These are phyloP conservation scores for Globisporangium sylvaticum DNA, from an alignment of 352 stramenopile genomes.

Conservation along the genomic window DNA sequence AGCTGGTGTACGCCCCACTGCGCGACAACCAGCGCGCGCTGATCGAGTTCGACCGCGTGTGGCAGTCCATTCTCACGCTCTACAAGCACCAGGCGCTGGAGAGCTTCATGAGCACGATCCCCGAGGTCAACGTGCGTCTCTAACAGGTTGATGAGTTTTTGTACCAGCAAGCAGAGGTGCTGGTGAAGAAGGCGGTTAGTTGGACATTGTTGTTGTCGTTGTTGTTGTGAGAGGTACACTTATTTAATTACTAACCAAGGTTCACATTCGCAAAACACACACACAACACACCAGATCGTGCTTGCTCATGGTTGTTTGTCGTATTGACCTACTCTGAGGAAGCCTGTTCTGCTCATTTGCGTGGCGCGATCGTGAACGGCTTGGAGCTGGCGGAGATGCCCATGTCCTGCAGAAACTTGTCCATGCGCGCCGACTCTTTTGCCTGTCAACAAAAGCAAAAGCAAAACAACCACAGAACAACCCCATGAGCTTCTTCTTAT, in stretches of 20 bases:
- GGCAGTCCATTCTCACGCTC: conserved; percentile 11
- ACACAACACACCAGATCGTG: neutral
- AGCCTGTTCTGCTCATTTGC: conserved; percentile 4
- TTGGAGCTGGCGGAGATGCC: conserved; percentile 35
- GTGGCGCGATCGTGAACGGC: conserved; percentile 57
- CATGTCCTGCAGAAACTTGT: conserved; percentile 76
- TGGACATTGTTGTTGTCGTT: neutral
- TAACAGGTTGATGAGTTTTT: neutral
- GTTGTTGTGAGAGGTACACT: neutral
- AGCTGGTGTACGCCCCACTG: conserved; percentile 10
- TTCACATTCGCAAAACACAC: neutral
- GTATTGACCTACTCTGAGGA: neutral
- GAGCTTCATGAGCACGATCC: neutral
- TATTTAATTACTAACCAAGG: neutral
- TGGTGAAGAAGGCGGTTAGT: neutral
- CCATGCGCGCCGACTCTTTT: conserved; percentile 67
- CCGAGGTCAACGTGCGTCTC: neutral
- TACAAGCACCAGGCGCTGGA: conserved; percentile 6
- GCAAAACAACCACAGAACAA: too few relatives aligned
- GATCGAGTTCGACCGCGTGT: conserved; percentile 12
- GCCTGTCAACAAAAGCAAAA: conserved; percentile 34
- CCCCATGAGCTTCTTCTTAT: too few relatives aligned
- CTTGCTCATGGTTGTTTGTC: neutral
- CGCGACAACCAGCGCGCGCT: conserved; percentile 6
- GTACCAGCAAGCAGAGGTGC: neutral